Percentiles rank a stretch among this genome's conserved stretches.
Evolutionary conservation across 331 rosid genomes (phyloP).

Genomic region (Stylosanthes scabra): DNA sequence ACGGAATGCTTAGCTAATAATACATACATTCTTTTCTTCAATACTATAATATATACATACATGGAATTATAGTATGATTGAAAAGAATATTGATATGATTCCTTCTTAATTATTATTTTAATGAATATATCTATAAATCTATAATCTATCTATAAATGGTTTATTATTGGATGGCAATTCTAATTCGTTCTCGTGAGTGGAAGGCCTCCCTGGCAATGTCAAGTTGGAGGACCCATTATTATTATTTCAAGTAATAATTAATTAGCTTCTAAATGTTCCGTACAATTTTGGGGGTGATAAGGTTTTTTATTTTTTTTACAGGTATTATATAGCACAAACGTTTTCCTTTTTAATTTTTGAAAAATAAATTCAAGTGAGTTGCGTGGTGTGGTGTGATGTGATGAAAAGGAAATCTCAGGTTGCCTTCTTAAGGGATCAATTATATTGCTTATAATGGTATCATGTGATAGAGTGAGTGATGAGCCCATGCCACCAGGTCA

Average conservation of each 20-base stretch:
- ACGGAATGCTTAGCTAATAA: conserved; percentile 37
- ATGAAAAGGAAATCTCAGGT: conserved; percentile 29
- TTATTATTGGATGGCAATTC: conserved; percentile 39
- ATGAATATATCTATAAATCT: not conserved
- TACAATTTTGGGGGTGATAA: conserved; percentile 13
- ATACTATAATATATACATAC: not conserved
- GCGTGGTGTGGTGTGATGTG: not conserved
- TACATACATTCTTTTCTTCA: not conserved
- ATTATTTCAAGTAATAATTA: not conserved
- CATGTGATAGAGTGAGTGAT: not conserved
- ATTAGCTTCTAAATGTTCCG: conserved; percentile 15
- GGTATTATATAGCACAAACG: too few species aligned
- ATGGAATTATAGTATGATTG: not conserved
- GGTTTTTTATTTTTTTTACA: too few species aligned
- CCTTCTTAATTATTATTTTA: not conserved
- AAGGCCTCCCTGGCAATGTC: conserved; percentile 11
- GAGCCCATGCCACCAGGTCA: not conserved
- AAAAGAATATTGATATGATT: not conserved
- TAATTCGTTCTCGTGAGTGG: conserved; percentile 32
- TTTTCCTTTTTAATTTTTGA: too few species aligned
- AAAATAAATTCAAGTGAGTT: too few species aligned
- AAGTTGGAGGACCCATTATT: not conserved
- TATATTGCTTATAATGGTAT: not conserved
- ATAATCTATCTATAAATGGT: not conserved
- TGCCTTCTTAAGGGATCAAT: conserved; percentile 9